phyloP scores from a whole-genome alignment of 2,329 filamentous ascomycete genomes.

The Epichloe gansuensis region DNA sequence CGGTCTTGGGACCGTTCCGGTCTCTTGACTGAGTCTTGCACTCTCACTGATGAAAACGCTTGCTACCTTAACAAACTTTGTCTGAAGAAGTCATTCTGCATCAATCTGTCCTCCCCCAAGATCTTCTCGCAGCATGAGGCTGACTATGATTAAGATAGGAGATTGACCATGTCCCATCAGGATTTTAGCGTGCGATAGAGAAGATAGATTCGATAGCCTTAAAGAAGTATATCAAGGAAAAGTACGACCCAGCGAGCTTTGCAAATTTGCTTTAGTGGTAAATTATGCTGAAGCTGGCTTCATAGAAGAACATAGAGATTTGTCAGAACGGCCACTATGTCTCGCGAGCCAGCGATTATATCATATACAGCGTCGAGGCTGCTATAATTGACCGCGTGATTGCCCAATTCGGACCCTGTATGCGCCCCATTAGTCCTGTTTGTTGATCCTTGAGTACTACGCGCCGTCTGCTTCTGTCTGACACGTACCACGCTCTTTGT shows the following conservation, averaged over 20 bases:
- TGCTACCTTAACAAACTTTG: slow-evolving; percentile 81
- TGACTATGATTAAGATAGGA: slow-evolving; percentile 3
- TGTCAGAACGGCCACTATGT: slow-evolving; percentile 91
- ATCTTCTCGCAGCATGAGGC: not conserved
- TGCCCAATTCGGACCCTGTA: slow-evolving; percentile 84
- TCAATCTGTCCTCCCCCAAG: not conserved
- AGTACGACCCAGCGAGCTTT: slow-evolving; percentile 44
- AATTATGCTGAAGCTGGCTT: slow-evolving; percentile 33
- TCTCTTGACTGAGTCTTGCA: slow-evolving; percentile 42
- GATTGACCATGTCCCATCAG: slow-evolving; percentile 35
- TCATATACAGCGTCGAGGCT: slow-evolving; percentile 97
- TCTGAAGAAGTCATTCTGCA: slow-evolving; percentile 52
- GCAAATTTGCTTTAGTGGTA: slow-evolving; percentile 11
- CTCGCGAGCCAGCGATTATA: slow-evolving; percentile 92
- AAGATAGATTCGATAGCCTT: slow-evolving; percentile 75
- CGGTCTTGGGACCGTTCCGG: slow-evolving; percentile 62
- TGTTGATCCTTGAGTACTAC: not conserved
- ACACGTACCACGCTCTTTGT: slow-evolving; percentile 7
- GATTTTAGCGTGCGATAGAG: slow-evolving; percentile 86
- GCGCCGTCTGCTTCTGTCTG: slow-evolving; percentile 1
- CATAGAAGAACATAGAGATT: slow-evolving; percentile 67
- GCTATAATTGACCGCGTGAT: slow-evolving; percentile 81
- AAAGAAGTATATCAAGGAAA: slow-evolving; percentile 69
- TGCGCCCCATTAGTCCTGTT: slow-evolving; percentile 9
- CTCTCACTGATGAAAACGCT: slow-evolving; percentile 97